Percentiles rank a stretch among this genome's conserved stretches.
Evolutionary conservation across 306 rosid genomes (phyloP).

Genomic region (Castanea mollissima): DNA sequence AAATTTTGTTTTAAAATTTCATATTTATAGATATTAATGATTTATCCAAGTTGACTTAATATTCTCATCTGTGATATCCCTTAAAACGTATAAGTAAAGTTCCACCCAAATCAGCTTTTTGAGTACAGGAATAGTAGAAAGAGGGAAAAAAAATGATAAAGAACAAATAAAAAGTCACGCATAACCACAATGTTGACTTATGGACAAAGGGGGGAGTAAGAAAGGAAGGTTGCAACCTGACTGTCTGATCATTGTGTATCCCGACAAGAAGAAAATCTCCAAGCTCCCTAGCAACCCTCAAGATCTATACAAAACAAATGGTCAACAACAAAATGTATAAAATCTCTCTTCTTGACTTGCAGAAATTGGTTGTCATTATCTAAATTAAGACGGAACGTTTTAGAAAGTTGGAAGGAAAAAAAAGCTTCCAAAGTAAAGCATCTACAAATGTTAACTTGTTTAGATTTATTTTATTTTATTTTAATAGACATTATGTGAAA

Average conservation of each 20-base stretch:
- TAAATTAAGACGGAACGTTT: background rate
- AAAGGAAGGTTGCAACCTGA: constrained; percentile 51
- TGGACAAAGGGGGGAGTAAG: constrained; percentile 5
- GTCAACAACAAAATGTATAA: constrained; percentile 9
- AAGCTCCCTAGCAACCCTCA: constrained; percentile 77
- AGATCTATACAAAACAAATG: constrained; percentile 52
- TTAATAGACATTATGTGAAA: background rate
- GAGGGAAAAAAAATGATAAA: background rate
- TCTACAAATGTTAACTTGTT: background rate
- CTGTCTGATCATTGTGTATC: constrained; percentile 88
- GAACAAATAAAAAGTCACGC: background rate
- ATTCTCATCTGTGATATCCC: background rate
- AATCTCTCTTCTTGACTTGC: background rate
- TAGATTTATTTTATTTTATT: background rate
- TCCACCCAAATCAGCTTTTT: background rate
- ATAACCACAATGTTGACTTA: background rate
- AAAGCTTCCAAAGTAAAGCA: background rate
- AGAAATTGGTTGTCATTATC: background rate
- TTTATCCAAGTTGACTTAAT: background rate
- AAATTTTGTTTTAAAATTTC: background rate
- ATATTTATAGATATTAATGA: background rate
- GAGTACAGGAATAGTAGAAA: background rate
- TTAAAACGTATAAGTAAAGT: background rate
- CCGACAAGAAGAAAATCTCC: constrained; percentile 99
- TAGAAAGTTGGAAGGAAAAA: background rate